These are phyloP conservation scores for Fusarium liriodendri DNA, from an alignment of 2,329 filamentous ascomycete genomes.

Conservation along the genomic window DNA sequence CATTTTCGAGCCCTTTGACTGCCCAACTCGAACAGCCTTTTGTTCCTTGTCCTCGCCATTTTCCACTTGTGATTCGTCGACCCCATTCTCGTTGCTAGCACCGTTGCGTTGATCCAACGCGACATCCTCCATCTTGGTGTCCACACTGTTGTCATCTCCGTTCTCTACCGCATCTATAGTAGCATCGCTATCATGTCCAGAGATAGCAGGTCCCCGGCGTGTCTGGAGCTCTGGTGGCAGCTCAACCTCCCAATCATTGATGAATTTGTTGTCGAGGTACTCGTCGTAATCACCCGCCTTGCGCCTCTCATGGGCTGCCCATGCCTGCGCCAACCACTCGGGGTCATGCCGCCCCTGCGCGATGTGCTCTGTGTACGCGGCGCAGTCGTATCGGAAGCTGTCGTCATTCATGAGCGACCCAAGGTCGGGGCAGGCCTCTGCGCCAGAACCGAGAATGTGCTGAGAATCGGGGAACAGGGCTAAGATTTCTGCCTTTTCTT, in stretches of 20 bases:
- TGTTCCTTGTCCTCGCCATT: not conserved
- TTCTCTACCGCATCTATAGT: conserved; percentile 22
- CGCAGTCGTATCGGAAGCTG: conserved; percentile 60
- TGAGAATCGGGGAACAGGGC: conserved; percentile 52
- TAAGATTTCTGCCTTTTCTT: conserved; percentile 51
- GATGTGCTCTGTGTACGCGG: conserved; percentile 59
- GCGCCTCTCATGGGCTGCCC: conserved; percentile 61
- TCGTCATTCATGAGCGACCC: conserved; percentile 58
- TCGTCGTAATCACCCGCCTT: conserved; percentile 62
- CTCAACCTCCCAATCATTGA: conserved; percentile 59
- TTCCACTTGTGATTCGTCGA: conserved; percentile 3
- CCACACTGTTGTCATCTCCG: not conserved
- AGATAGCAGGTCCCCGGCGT: not conserved
- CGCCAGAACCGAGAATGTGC: conserved; percentile 52
- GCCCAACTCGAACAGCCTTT: not conserved
- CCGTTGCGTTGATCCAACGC: not conserved
- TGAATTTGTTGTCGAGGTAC: conserved; percentile 57
- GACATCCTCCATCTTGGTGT: conserved; percentile 6
- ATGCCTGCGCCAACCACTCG: conserved; percentile 64
- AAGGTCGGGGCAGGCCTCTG: conserved; percentile 55
- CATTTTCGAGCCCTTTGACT: conserved; percentile 9
- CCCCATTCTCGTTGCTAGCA: not conserved
- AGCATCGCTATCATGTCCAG: conserved; percentile 12
- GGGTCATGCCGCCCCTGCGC: conserved; percentile 61
- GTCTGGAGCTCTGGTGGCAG: conserved; percentile 51